These are phyloP conservation scores for Pseudogymnoascus sp. DNA, from an alignment of 2,329 filamentous ascomycete genomes.

Conservation along the genomic window DNA sequence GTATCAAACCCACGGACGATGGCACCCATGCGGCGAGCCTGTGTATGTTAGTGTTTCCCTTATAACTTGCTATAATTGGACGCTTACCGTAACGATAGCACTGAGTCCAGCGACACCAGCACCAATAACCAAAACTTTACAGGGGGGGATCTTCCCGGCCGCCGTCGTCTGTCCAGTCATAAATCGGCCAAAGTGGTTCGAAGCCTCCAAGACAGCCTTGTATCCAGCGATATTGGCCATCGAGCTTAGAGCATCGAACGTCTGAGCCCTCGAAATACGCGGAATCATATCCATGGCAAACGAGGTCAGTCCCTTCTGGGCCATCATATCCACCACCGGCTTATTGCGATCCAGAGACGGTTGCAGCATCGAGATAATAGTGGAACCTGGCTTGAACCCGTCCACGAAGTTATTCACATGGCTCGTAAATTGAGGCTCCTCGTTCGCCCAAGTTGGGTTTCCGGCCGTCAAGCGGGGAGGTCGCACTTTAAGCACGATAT, in stretches of 20 bases:
- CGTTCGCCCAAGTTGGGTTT: slow-evolving; percentile 15
- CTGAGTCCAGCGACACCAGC: slow-evolving; percentile 83
- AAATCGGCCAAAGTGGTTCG: slow-evolving; percentile 82
- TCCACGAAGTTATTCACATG: slow-evolving; percentile 51
- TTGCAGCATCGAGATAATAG: slow-evolving; percentile 76
- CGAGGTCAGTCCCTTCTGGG: slow-evolving; percentile 60
- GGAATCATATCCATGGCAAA: slow-evolving; percentile 95
- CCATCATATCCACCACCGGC: slow-evolving; percentile 64
- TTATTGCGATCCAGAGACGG: slow-evolving; percentile 63
- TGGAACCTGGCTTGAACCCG: slow-evolving; percentile 59
- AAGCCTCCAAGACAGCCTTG: slow-evolving; percentile 83
- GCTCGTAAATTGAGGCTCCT: slow-evolving; percentile 35
- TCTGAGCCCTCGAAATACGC: slow-evolving; percentile 79
- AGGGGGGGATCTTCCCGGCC: slow-evolving; percentile 81
- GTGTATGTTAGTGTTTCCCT: slow-evolving; percentile 14
- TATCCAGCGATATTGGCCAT: slow-evolving; percentile 96
- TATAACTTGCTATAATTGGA: neutral
- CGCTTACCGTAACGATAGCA: slow-evolving; percentile 66
- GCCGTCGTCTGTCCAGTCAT: slow-evolving; percentile 85
- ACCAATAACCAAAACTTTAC: slow-evolving; percentile 84
- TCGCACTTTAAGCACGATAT: slow-evolving; percentile 80
- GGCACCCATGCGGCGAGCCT: slow-evolving; percentile 74
- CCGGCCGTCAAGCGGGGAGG: slow-evolving; percentile 47
- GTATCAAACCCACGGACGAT: slow-evolving; percentile 89
- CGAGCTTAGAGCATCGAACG: slow-evolving; percentile 78